A percentile compares a stretch with the other conserved stretches of the same genome.
Evolutionary conservation across 176 grass and related monocot genomes (phyloP).

Genomic region (Triticum monococcum): DNA sequence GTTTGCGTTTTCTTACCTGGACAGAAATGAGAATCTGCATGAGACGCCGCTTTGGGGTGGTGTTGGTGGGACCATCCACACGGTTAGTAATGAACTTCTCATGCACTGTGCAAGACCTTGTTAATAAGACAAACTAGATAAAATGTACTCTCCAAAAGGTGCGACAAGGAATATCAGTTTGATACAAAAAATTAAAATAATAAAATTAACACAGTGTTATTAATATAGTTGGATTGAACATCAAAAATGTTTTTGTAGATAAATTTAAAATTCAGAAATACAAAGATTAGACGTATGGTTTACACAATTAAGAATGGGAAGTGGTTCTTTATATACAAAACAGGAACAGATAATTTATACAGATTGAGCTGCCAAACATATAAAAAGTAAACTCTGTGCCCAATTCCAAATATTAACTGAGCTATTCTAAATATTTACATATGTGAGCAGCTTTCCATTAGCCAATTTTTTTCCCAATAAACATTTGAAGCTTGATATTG

Average conservation of each 20-base stretch:
- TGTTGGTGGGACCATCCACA: background rate
- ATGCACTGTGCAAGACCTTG: background rate
- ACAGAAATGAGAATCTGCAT: background rate
- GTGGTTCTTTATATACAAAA: background rate
- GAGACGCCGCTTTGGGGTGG: conserved; percentile 17
- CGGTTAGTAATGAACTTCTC: background rate
- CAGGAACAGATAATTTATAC: background rate
- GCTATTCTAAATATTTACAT: background rate
- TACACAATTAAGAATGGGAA: background rate
- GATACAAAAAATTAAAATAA: background rate
- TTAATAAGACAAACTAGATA: background rate
- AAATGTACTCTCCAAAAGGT: too few species aligned
- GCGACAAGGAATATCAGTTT: background rate
- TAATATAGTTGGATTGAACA: too few species aligned
- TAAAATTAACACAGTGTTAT: background rate
- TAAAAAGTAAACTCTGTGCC: background rate
- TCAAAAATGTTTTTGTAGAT: background rate
- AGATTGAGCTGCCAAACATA: background rate
- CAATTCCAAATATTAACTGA: background rate
- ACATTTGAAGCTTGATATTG: background rate
- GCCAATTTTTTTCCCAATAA: too few species aligned
- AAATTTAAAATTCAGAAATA: background rate
- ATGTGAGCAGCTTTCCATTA: background rate
- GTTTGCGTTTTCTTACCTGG: background rate
- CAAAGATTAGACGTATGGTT: background rate